Conservation (phyloP, 1,284 basidiomycete genomes). For the Apiotrichum sp. region DNA sequence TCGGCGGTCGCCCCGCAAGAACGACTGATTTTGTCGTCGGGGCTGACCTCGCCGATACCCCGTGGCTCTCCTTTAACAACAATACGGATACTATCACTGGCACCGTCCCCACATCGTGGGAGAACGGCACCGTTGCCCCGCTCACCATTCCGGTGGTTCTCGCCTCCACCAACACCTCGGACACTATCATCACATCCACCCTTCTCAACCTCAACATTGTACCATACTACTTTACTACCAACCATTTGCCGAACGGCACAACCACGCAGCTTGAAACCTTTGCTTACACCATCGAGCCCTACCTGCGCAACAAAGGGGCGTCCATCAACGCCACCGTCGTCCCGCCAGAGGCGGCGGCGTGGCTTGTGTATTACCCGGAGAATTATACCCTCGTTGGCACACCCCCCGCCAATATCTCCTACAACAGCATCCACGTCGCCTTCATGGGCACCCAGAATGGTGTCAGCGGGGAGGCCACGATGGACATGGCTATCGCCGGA, state of each 20-base stretch:
- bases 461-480: conserved; percentile 24
- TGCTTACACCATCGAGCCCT: conserved; percentile 31
- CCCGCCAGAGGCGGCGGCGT: conserved; percentile 38
- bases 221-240: conserved; percentile 47
- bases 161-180: conserved; percentile 31
- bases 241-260: conserved; percentile 42
- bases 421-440: conserved; percentile 33
- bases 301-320: conserved; percentile 30
- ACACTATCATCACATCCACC: conserved; percentile 28
- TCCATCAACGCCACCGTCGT: conserved; percentile 33
- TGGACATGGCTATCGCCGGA: conserved; percentile 30
- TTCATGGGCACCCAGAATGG: conserved; percentile 26
- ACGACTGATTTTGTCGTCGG: conserved; percentile 29
- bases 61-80: conserved; percentile 48
- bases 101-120: conserved; percentile 46
- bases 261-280: conserved; percentile 34
- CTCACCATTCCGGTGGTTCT: conserved; percentile 41
- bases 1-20: conserved; percentile 29
- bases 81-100: conserved; percentile 33
- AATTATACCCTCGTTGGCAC: conserved; percentile 42
- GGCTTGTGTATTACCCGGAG: conserved; percentile 44
- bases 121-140: conserved; percentile 45
- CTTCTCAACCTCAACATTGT: conserved; percentile 44
- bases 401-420: conserved; percentile 26
- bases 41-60: conserved; percentile 30